Conservation (phyloP, 345 rosid species). For the Melaleuca alternifolia region DNA sequence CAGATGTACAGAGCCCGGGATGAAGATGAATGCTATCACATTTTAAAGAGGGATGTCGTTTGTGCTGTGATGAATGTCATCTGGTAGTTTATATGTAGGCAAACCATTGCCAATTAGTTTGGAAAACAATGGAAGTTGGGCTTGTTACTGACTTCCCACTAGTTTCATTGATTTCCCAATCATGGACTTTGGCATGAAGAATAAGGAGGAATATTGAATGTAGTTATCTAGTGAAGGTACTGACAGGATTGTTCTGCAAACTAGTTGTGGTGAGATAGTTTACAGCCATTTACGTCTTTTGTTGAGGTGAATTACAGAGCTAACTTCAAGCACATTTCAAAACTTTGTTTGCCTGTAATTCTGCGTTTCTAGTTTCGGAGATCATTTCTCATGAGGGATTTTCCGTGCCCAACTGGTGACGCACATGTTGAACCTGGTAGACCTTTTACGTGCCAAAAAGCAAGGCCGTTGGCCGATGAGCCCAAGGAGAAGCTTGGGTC, state of each 20-base stretch:
- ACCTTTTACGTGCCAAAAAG: not conserved
- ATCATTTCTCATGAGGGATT: not conserved
- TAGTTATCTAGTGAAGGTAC: not conserved
- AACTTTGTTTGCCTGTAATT: not conserved
- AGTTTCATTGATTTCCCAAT: not conserved
- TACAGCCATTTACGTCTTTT: not conserved
- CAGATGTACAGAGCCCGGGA: not conserved
- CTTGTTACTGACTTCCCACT: not conserved
- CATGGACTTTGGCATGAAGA: not conserved
- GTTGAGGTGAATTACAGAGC: not conserved
- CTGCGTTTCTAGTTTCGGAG: not conserved
- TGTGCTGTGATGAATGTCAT: not conserved
- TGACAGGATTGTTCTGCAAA: not conserved
- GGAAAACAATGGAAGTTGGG: not conserved
- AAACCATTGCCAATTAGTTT: not conserved
- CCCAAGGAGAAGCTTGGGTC: not conserved
- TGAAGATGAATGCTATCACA: not conserved
- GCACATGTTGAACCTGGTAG: not conserved
- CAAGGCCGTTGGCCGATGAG: not conserved
- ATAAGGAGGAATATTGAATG: not conserved
- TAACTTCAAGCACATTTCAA: not conserved
- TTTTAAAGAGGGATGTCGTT: not conserved
- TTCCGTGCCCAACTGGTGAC: not conserved
- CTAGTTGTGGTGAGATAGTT: not conserved
- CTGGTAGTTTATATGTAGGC: not conserved